A percentile compares a stretch with the other conserved stretches of the same genome.
Conservation (phyloP, 2,329 filamentous ascomycete species). For the Leptographium flavum region DNA sequence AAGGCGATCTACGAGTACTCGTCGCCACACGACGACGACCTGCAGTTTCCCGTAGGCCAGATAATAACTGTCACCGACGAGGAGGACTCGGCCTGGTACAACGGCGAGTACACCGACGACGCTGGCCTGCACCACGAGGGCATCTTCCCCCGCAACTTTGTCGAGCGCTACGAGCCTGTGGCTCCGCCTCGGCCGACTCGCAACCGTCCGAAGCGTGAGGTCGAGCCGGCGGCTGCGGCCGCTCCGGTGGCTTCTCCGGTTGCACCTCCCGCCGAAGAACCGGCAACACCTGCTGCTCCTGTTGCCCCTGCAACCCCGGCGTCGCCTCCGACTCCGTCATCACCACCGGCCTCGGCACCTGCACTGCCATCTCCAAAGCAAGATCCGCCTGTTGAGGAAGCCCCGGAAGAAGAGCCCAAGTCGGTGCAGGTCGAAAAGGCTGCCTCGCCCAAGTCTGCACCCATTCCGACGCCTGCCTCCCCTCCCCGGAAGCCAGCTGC, state of each 20-base stretch:
- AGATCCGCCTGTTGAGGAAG: constrained; percentile 11
- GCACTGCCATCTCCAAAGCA: constrained; percentile 11
- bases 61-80: constrained; percentile 87
- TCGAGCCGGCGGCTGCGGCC: constrained; percentile 10
- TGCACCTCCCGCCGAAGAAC: constrained; percentile 12
- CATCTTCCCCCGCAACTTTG: constrained; percentile 92
- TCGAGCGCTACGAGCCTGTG: constrained; percentile 86
- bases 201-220: constrained; percentile 54
- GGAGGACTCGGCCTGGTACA: constrained; percentile 91
- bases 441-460: constrained; percentile 9
- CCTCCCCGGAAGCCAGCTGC: neutral
- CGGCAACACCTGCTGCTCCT: constrained; percentile 10
- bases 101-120: constrained; percentile 71
- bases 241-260: constrained; percentile 10
- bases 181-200: constrained; percentile 76
- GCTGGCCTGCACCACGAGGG: constrained; percentile 63
- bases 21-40: constrained; percentile 87
- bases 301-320: constrained; percentile 10
- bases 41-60: constrained; percentile 72
- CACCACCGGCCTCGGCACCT: neutral
- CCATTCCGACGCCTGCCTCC: neutral
- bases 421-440: constrained; percentile 13
- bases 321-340: constrained; percentile 11
- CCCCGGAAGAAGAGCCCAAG: constrained; percentile 14
- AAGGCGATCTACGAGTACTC: constrained; percentile 91